phyloP scores from a whole-genome alignment of 768 basidiomycete species.

The Sarcomyxa edulis region DNA sequence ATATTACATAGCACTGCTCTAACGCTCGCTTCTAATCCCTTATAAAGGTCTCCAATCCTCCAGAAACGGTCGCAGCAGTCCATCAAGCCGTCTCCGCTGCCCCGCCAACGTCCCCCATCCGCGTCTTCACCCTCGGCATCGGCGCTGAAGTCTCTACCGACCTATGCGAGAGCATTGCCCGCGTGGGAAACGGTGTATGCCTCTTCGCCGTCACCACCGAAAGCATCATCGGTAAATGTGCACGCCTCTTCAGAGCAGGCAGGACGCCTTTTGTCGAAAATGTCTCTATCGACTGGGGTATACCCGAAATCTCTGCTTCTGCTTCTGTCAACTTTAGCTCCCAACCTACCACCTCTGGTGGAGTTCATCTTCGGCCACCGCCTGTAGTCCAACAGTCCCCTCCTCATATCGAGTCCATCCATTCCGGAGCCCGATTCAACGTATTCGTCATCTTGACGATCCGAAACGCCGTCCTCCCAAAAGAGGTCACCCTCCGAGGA shows the following conservation, averaged over 20 bases:
- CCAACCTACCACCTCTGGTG: neutral
- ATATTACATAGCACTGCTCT: constrained; percentile 1
- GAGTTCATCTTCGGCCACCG: constrained; percentile 18
- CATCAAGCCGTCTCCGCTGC: constrained; percentile 26
- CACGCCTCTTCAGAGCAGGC: constrained; percentile 46
- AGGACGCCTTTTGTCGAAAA: constrained; percentile 38
- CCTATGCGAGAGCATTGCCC: constrained; percentile 49
- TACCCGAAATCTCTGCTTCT: constrained; percentile 17
- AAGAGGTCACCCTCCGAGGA: constrained; percentile 26
- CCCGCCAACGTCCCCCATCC: constrained; percentile 25
- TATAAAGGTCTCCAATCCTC: too few species aligned
- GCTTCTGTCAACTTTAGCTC: constrained; percentile 11
- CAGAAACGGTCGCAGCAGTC: constrained; percentile 18
- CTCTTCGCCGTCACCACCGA: constrained; percentile 42
- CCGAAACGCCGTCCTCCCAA: constrained; percentile 21
- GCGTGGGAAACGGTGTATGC: constrained; percentile 44
- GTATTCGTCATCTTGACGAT: constrained; percentile 28
- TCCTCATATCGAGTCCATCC: constrained; percentile 22
- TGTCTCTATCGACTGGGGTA: constrained; percentile 46
- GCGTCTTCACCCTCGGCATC: constrained; percentile 57
- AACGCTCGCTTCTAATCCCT: too few species aligned
- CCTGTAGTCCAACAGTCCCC: constrained; percentile 32
- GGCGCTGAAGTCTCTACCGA: constrained; percentile 44
- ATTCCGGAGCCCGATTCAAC: constrained; percentile 28
- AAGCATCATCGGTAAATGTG: constrained; percentile 42